Evolutionary conservation across 768 basidiomycete genomes (phyloP).

Genomic region (Lentinula boryana): DNA sequence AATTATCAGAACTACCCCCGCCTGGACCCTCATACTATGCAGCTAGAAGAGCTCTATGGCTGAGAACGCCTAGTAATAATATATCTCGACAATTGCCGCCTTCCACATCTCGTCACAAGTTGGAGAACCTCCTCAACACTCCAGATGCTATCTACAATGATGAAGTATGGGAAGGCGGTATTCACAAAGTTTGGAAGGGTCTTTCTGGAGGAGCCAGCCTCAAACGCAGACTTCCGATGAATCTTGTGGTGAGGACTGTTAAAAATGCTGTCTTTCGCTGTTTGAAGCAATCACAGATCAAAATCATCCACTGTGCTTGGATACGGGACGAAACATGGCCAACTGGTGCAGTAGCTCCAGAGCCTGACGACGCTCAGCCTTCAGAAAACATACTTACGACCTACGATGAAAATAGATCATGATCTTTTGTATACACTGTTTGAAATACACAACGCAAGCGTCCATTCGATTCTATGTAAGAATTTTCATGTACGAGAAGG

Average conservation of each 20-base stretch:
- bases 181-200: slow-evolving; percentile 60
- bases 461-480: background rate
- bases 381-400: background rate
- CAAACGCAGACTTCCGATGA: slow-evolving; percentile 57
- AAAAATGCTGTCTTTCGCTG: background rate
- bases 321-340: slow-evolving; percentile 77
- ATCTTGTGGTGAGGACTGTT: slow-evolving; percentile 46
- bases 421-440: background rate
- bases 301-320: slow-evolving; percentile 72
- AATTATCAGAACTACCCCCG: slow-evolving; percentile 38
- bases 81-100: slow-evolving; percentile 16
- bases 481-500: slow-evolving; percentile 52
- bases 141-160: slow-evolving; percentile 45
- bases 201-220: slow-evolving; percentile 54
- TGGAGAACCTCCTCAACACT: slow-evolving; percentile 43
- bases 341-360: slow-evolving; percentile 48
- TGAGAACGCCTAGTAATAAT: slow-evolving; percentile 21
- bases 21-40: slow-evolving; percentile 62
- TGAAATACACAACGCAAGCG: background rate
- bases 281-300: slow-evolving; percentile 40
- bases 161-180: slow-evolving; percentile 47
- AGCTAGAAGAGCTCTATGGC: slow-evolving; percentile 62
- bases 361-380: slow-evolving; percentile 43
- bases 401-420: background rate
- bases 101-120: slow-evolving; percentile 36